A percentile compares a stretch with the other conserved stretches of the same genome.
These are phyloP conservation scores for Yamadazyma olivae DNA, from an alignment of 805 yeast species.

Conservation along the genomic window DNA sequence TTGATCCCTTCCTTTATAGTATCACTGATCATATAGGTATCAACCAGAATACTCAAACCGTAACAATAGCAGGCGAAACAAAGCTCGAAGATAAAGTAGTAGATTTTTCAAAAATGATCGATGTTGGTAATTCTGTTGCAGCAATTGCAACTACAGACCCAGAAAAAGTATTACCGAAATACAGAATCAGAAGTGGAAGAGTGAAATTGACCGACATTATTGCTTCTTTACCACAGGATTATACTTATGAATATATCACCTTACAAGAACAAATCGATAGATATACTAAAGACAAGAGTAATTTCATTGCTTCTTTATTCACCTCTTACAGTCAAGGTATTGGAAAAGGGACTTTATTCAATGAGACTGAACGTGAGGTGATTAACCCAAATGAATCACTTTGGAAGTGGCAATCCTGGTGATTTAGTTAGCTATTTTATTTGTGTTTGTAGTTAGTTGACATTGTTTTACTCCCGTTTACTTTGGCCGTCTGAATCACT, in stretches of 20 bases:
- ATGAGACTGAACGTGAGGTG: constrained; percentile 2
- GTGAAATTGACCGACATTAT: constrained; percentile 37
- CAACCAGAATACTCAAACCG: constrained; percentile 30
- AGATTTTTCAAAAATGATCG: constrained; percentile 33
- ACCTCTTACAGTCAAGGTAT: constrained; percentile 1
- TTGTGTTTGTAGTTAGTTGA: no score
- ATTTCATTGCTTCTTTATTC: no score
- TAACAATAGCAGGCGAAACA: constrained; percentile 40
- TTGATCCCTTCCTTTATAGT: constrained; percentile 28
- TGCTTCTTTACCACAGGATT: no score
- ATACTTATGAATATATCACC: no score
- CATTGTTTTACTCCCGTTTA: no score
- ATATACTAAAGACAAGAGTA: neutral
- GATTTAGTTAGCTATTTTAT: no score
- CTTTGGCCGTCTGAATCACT: no score
- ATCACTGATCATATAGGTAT: constrained; percentile 35
- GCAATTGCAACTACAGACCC: constrained; percentile 37
- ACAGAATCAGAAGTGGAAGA: constrained; percentile 43
- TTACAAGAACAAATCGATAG: no score
- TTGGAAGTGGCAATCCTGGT: no score
- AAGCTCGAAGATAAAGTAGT: constrained; percentile 22
- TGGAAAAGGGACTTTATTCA: constrained; percentile 1
- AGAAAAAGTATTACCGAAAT: constrained; percentile 37
- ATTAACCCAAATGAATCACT: constrained; percentile 8
- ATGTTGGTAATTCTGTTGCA: constrained; percentile 45